A percentile compares a stretch with the other conserved stretches of the same genome.
These are phyloP conservation scores for Panellus pusillus DNA, from an alignment of 768 basidiomycete species.

Conservation along the genomic window DNA sequence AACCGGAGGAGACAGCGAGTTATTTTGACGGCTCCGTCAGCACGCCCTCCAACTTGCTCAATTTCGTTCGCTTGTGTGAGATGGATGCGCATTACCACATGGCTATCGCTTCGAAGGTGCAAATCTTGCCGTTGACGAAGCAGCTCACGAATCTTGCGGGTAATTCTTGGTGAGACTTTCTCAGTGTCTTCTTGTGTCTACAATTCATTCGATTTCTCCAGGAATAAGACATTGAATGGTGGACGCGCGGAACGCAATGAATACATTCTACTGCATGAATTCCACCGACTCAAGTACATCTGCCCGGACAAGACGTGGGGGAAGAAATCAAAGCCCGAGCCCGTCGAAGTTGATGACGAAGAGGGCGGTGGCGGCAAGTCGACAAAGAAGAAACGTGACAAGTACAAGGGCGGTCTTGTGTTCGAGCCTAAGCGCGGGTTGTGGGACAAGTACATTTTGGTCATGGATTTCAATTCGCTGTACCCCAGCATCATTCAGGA, in stretches of 20 bases:
- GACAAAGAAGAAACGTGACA: conserved; percentile 77
- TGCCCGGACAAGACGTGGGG: conserved; percentile 93
- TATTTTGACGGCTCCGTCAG: conserved; percentile 86
- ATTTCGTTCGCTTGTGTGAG: conserved; percentile 91
- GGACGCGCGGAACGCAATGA: conserved; percentile 99
- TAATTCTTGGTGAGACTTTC: conserved; percentile 78
- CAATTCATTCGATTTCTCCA: conserved; percentile 30
- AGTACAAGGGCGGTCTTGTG: conserved; percentile 98
- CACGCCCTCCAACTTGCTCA: conserved; percentile 74
- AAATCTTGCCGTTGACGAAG: conserved; percentile 87
- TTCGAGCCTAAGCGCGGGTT: conserved; percentile 95
- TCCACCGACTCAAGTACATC: conserved; percentile 93
- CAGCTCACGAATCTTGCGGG: conserved; percentile 96
- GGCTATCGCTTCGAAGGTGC: conserved; percentile 93
- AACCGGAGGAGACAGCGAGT: conserved; percentile 89
- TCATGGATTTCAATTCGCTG: conserved; percentile 99
- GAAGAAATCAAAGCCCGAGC: conserved; percentile 62
- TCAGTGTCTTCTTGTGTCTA: not conserved
- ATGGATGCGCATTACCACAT: conserved; percentile 96
- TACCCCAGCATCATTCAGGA: conserved; percentile 99
- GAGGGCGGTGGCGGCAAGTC: conserved; percentile 55
- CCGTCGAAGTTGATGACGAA: conserved; percentile 50
- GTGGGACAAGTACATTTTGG: conserved; percentile 95
- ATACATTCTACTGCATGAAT: conserved; percentile 97
- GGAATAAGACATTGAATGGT: conserved; percentile 97